Conservation (phyloP, 352 stramenopile species). For the Pythium apleroticum region DNA sequence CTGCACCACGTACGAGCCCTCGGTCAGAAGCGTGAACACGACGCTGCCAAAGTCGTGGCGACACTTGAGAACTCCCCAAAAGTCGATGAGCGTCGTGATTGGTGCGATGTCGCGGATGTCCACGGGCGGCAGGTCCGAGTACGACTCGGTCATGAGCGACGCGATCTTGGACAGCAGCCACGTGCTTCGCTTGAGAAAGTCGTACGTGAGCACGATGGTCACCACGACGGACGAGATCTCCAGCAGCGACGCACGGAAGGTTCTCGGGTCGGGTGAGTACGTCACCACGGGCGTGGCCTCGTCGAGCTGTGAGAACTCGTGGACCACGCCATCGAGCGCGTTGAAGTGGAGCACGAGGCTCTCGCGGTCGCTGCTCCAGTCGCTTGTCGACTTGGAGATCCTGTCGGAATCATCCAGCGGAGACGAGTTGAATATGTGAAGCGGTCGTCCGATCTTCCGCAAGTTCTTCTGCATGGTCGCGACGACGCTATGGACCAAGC, state of each 20-base stretch:
- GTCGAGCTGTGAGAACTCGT: background rate
- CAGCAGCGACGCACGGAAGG: conserved; percentile 18
- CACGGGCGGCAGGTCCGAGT: conserved; percentile 46
- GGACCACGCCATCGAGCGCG: background rate
- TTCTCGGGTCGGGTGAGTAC: background rate
- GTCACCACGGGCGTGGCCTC: background rate
- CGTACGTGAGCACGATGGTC: conserved; percentile 16
- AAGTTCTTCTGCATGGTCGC: background rate
- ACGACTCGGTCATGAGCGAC: conserved; percentile 60
- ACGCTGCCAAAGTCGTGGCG: conserved; percentile 43
- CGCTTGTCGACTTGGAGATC: background rate
- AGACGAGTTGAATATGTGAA: background rate
- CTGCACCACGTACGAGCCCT: conserved; percentile 33
- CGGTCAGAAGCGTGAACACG: conserved; percentile 38
- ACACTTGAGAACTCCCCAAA: conserved; percentile 50
- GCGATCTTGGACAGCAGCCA: conserved; percentile 26
- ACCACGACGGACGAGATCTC: conserved; percentile 13
- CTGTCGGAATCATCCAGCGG: background rate
- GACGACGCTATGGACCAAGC: background rate
- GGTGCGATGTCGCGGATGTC: conserved; percentile 56
- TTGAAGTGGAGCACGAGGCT: background rate
- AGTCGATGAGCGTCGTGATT: conserved; percentile 33
- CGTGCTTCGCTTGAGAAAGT: conserved; percentile 19
- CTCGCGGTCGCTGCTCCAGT: background rate
- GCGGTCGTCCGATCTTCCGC: background rate